Evolutionary conservation across 371 early-diverging fungal species (phyloP).

Genomic region (Mortierella sp.): DNA sequence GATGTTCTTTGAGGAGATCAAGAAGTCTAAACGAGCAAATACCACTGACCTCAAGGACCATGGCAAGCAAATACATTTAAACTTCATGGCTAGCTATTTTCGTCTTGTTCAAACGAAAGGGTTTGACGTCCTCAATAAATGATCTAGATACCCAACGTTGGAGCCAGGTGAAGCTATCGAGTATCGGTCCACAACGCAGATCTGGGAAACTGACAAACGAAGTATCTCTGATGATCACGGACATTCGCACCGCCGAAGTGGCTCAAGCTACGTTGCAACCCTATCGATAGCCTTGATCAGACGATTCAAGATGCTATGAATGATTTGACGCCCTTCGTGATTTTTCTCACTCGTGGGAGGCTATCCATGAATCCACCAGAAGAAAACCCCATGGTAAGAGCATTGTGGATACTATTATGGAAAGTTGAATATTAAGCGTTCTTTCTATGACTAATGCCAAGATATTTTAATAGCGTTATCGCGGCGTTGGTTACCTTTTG

Average conservation of each 20-base stretch:
- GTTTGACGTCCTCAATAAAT: background rate
- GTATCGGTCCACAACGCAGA: background rate
- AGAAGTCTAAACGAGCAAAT: background rate
- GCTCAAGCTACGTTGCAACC: background rate
- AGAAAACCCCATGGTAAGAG: background rate
- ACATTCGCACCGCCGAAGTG: background rate
- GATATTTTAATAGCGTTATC: conserved; percentile 1
- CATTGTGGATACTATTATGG: background rate
- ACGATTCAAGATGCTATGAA: conserved; percentile 1
- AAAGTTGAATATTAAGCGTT: background rate
- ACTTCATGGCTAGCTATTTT: background rate
- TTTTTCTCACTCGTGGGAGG: background rate
- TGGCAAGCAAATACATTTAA: background rate
- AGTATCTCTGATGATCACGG: background rate
- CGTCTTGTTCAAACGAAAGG: background rate
- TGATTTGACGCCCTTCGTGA: background rate
- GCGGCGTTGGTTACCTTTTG: background rate
- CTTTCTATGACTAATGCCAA: background rate
- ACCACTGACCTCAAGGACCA: conserved; percentile 1
- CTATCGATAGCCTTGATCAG: background rate
- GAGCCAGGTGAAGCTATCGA: background rate
- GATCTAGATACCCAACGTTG: background rate
- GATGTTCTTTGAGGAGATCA: background rate
- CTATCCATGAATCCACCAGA: background rate
- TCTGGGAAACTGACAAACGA: background rate